Base-by-base conservation (phyloP, 257 asterid species). In the Anisodus acutangulus region DNA sequence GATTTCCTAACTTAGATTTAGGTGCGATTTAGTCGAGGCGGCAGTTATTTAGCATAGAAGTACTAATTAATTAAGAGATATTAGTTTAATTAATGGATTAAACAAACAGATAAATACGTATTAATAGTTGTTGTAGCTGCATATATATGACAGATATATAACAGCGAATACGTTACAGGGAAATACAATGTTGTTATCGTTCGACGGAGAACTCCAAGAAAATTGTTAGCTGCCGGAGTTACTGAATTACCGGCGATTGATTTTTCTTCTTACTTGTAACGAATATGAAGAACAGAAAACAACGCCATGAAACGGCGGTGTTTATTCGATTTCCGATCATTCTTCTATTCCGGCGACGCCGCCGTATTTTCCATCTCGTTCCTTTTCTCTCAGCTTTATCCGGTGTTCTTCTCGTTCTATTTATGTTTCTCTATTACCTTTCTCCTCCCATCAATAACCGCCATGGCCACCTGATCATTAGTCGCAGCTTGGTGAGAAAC, bases 341-440 rank as follows among this genome's bases (percentile, higher is more conserved):
- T 84, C 4, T 91, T 19, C 91, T 91, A 17, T 79, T 76, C 84
- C 88, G 87, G 49, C 92, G 90, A 19, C 95, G 91, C 19, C 93
- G 91, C 53, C 89, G 84, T 58, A 57, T 87, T 84, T 87, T 62
- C 41, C 90, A 62, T 58, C 69, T 90, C 45, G 81, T 88, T n/a
- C 95, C 93, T 6, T 84, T 89, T 2, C 26, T 91, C 22, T 84
- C 91, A 22, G 90, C 92, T 53, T 22, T 87, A 82, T 84, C 91
- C 16, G 91, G 86, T 9, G 80, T 85, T 17, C 72, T 91, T 17
- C 89, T 94, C 49, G 66, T 91, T 19, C 84, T 92, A 2, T 86
- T 92, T 54, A 88, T 90, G 8, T 6, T 87, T 16, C 35, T 91
- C 26, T 85, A 31, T 15, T 53, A 78, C 16, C 13, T 53, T 15